Evolutionary conservation across 1,284 basidiomycete genomes (phyloP), one percentile per base, ranked within the genome.

Genomic region (Puccinia triticina): DNA sequence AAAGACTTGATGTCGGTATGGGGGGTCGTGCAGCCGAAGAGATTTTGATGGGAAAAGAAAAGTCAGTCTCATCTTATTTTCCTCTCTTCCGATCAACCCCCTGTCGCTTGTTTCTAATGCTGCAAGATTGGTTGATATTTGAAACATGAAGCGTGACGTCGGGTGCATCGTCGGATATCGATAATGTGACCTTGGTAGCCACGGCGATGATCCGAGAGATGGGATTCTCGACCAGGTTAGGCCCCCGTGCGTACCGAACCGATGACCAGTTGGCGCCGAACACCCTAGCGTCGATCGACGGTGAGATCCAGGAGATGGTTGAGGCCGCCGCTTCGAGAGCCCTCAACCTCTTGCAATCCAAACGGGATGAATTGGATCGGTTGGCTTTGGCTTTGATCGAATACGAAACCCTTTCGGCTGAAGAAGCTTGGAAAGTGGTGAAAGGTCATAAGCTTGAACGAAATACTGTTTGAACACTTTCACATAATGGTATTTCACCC

Each of bases 1-100:
- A 88, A 43, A 84, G 82, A 94, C 73, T 98, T 84, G 95, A 96
- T 87, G 95, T 97, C 26, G 91, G 91, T 57, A 93, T 97, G 90
- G 95, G 94, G 48, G 95, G 96, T 29, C 92, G 96, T 80, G 93
- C 95, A 5, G 96, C 95, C 32, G 95, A 98, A 87, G 94, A 94
- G 88, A 87, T 98, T 84, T 92, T 97, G 84, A 96, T 94, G 86
- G 96, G 95, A 5, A 87, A 90, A 83, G 93, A 96, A 83, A 93
- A 94, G 85, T 91, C 95, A 59, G 94, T 94, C 53, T n/a, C 3
- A 2, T 34, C 4, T 34, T 61, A 11, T 18, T 16, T 12, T 11
- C 12, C 34, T 26, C 2, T 26, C 48, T 73, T 34, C 32, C 71
- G 29, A 61, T 23, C 59, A 43, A 43, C 40, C 40, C 12, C 10